Evolutionary conservation across 345 rosid species (phyloP), one percentile per base, ranked within the genome.

Genomic region (Zanthoxylum bungeanum): DNA sequence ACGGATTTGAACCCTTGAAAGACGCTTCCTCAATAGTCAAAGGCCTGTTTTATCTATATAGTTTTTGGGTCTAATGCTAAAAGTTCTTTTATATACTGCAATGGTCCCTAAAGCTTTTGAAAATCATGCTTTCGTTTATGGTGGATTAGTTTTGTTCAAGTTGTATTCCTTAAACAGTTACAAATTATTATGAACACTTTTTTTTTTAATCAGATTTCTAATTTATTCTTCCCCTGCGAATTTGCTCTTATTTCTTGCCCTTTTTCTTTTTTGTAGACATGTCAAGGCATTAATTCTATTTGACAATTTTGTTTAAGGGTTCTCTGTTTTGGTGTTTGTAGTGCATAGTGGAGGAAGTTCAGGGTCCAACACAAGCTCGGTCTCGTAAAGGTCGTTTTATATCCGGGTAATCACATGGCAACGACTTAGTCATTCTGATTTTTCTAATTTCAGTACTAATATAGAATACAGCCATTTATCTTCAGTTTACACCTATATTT

Each of bases 291-390:
- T 33, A 16, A 55, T 28, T 51, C 51, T 21, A 24, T 62, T 34
- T 52, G 59, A 65, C 53, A 27, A 39, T 25, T 47, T 44, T 71
- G 40, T 21, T 68, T 2, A 33, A n/a, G 72, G 70, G 11, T 70
- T 70, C 9, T 70, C 9, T 56, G 6, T 61, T 74, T 27, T 72
- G 73, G 66, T 47, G 62, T 64, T 73, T 82, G 49, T 67, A 92
- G 99, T 94, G 99, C 87, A 94, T 94, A 68, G 99, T 92, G 84
- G 99, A 94, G 80, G 99, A 94, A 83, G 85, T 92, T 71, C 99
- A 94, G 78, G 97, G 97, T 74, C 99, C 98, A 78, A 80, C 92
- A 72, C 95, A 84, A 86, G 96, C 98, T 68, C 95, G 98, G 67
- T 85, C 95, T 40, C 96, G 99, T 64, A 92, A 95, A 87, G 83